Conservation (phyloP, 1,284 basidiomycete species). For the Sporisorium sorghi region DNA sequence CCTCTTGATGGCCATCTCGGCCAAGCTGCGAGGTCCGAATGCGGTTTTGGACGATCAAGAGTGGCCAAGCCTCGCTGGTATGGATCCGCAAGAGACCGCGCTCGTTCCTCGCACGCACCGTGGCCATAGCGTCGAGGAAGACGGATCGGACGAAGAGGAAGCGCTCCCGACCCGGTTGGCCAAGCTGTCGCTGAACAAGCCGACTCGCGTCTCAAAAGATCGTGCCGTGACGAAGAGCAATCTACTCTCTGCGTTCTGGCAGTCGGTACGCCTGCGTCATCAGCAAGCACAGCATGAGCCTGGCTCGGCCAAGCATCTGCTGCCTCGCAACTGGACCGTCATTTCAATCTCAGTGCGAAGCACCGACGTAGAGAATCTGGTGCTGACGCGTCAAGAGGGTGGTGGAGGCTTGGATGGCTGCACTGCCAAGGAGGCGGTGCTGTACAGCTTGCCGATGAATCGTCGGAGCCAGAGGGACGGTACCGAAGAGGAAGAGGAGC, state of each 20-base stretch:
- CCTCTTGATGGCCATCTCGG: slow-evolving; percentile 47
- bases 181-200: slow-evolving; percentile 33
- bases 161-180: slow-evolving; percentile 38
- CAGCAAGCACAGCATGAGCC: slow-evolving; percentile 37
- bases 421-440: slow-evolving; percentile 42
- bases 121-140: slow-evolving; percentile 4
- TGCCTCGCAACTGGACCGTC: slow-evolving; percentile 86
- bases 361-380: slow-evolving; percentile 80
- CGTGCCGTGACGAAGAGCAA: not conserved
- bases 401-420: slow-evolving; percentile 42
- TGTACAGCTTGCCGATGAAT: slow-evolving; percentile 85
- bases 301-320: slow-evolving; percentile 51
- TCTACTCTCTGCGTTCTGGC: slow-evolving; percentile 33
- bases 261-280: slow-evolving; percentile 37
- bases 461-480: slow-evolving; percentile 80
- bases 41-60: slow-evolving; percentile 17
- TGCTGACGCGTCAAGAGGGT: slow-evolving; percentile 79
- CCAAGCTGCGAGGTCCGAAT: slow-evolving; percentile 26
- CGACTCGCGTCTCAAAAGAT: not conserved
- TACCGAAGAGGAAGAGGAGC: slow-evolving; percentile 73
- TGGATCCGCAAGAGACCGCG: not conserved
- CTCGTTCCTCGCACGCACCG: not conserved
- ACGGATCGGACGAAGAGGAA: slow-evolving; percentile 29
- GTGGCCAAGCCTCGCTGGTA: slow-evolving; percentile 23
- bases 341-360: slow-evolving; percentile 75